Percentiles rank a stretch among this genome's conserved stretches.
Evolutionary conservation across 129 eudicot species (phyloP).

Genomic region (Logfia minima): DNA sequence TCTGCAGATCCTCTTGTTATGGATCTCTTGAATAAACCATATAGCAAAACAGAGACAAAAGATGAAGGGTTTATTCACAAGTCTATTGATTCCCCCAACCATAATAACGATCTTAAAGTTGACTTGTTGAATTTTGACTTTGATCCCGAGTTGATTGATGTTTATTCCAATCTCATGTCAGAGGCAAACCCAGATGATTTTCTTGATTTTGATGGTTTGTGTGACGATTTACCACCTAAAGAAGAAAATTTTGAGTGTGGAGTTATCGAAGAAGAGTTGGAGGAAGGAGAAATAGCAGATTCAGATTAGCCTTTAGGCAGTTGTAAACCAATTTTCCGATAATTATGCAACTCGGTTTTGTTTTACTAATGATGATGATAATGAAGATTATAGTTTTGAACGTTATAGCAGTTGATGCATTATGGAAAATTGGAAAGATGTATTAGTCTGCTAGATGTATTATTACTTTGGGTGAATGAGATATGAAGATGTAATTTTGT

Average conservation of each 20-base stretch:
- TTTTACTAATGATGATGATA: constrained; percentile 2
- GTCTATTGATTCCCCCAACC: background rate
- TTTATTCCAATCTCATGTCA: constrained; percentile 45
- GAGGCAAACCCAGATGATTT: constrained; percentile 57
- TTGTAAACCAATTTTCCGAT: background rate
- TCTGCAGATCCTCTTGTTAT: constrained; percentile 45
- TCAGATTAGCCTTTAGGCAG: constrained; percentile 10
- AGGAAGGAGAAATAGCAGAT: constrained; percentile 80
- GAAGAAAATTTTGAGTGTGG: constrained; percentile 9
- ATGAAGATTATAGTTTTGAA: background rate
- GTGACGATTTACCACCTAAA: constrained; percentile 27
- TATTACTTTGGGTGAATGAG: constrained; percentile 5
- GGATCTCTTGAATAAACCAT: constrained; percentile 40
- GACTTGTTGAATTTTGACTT: constrained; percentile 52
- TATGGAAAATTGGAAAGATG: background rate
- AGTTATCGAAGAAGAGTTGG: constrained; percentile 50
- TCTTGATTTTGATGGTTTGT: constrained; percentile 57
- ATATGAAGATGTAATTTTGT: background rate
- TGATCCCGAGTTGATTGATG: constrained; percentile 50
- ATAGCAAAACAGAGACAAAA: constrained; percentile 19
- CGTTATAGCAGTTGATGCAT: constrained; percentile 3
- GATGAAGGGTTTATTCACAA: background rate
- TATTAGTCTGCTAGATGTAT: constrained; percentile 12
- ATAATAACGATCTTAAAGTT: constrained; percentile 17
- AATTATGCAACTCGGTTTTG: background rate